Base-by-base conservation (phyloP, 148 eudicot genomes). In the Pouteria glomerata region DNA sequence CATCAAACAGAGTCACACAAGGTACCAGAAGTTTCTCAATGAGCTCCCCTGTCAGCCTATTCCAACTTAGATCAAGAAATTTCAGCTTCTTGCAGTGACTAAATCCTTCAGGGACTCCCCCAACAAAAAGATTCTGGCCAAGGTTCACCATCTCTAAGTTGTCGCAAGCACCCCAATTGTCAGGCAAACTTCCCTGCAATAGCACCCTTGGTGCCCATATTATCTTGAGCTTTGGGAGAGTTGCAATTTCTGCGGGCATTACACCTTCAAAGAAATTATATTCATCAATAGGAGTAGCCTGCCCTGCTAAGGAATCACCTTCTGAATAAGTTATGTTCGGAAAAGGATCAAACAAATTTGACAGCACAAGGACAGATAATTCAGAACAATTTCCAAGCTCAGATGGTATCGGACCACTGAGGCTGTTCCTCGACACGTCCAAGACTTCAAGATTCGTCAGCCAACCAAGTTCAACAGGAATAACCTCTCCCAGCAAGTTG, bases 121-220 rank as follows among this genome's bases (percentile, higher is more conserved):
- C 89, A 18, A 53, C 47, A 73, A 68, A 78, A 62, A 56, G 80
- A 69, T 85, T 85, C 64, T 78, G 76, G 56, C 79, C 83, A 55
- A 85, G 74, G 57, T 83, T 85, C 69, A 83, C 72, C 79, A 85
- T 73, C 76, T 81, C 86, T 66, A 85, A 76, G 71, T 55, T 78
- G 58, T 68, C 66, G 57, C 89, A 82, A 35, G 75, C 47, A 47
- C 84, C 84, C 89, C 86, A 83, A 59, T 63, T 70, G 53, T 16
- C 23, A 19, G 86, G 86, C 39, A 85, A 60, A 3, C 37, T 66
- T 52, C 89, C 86, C 53, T 72, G 73, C 64, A 81, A 69, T 60
- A 77, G 66, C 19, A 77, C 75, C 71, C 86, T 71, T 1, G 89
- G 89, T 7, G 80, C 86, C 89, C 89, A 85, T 27, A 83, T 33